Conservation (phyloP, 2,329 filamentous ascomycete genomes). For the Penicillium sp. region DNA sequence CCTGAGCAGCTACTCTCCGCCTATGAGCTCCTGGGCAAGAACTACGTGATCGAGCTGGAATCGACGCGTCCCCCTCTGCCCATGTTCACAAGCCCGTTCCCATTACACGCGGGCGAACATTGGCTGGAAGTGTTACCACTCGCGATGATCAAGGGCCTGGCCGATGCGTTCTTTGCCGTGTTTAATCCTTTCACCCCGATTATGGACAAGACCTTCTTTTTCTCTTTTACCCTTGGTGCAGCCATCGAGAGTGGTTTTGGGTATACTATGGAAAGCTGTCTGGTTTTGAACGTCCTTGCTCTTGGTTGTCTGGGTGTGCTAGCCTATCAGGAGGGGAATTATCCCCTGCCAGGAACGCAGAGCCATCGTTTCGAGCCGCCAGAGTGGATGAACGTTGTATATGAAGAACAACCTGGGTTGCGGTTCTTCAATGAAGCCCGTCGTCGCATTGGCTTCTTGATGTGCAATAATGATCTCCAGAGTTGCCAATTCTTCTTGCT, state of each 20-base stretch:
- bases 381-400: conserved; percentile 44
- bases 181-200: conserved; percentile 59
- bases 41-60: conserved; percentile 57
- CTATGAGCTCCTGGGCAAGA: conserved; percentile 47
- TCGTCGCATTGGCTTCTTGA: conserved; percentile 56
- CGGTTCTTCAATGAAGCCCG: conserved; percentile 60
- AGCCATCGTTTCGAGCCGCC: conserved; percentile 41
- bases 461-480: conserved; percentile 55
- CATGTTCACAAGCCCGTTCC: conserved; percentile 44
- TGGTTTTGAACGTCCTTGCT: conserved; percentile 56
- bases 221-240: conserved; percentile 53
- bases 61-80: conserved; percentile 51
- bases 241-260: conserved; percentile 57
- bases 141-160: conserved; percentile 55
- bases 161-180: conserved; percentile 58
- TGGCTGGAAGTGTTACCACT: conserved; percentile 55
- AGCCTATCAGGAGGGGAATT: conserved; percentile 55
- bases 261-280: conserved; percentile 56
- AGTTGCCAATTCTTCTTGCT: conserved; percentile 58
- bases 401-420: conserved; percentile 50
- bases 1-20: conserved; percentile 46
- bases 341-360: conserved; percentile 47
- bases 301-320: conserved; percentile 56
- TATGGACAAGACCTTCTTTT: conserved; percentile 57
- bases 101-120: conserved; percentile 38